A percentile compares a stretch with the other conserved stretches of the same genome.
These are phyloP conservation scores for Leccinum variicolor DNA, from an alignment of 768 basidiomycete genomes.

Conservation along the genomic window DNA sequence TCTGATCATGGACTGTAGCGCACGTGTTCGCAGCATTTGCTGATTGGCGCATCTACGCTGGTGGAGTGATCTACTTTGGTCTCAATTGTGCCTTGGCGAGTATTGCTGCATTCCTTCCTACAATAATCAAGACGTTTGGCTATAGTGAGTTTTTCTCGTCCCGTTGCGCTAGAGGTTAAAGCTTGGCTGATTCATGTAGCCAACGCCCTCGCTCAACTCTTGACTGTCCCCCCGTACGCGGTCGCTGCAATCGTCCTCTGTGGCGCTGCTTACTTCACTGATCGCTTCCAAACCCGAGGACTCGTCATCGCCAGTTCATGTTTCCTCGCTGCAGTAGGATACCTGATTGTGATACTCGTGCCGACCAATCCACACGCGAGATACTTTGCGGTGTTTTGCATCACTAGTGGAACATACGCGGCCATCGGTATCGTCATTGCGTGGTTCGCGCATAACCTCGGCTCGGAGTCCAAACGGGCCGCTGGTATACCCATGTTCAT, in stretches of 20 bases:
- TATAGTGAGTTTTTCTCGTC: constrained; percentile 47
- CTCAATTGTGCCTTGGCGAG: constrained; percentile 76
- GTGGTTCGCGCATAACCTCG: constrained; percentile 78
- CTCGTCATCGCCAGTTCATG: constrained; percentile 32
- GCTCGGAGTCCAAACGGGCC: constrained; percentile 75
- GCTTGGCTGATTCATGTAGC: neutral
- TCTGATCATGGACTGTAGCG: constrained; percentile 33
- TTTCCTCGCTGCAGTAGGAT: constrained; percentile 40
- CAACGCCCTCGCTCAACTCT: constrained; percentile 50
- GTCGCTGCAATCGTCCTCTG: constrained; percentile 65
- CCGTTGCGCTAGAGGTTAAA: neutral
- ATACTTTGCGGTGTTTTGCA: constrained; percentile 78
- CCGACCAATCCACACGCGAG: constrained; percentile 53
- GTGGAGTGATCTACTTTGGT: constrained; percentile 75
- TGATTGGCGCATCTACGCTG: constrained; percentile 71
- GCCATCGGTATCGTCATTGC: constrained; percentile 71
- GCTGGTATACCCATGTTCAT: constrained; percentile 77
- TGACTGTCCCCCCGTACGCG: constrained; percentile 82
- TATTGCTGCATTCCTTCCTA: constrained; percentile 79
- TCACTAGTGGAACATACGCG: constrained; percentile 75
- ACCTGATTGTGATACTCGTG: constrained; percentile 58
- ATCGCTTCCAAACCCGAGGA: constrained; percentile 62
- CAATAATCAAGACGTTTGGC: constrained; percentile 72
- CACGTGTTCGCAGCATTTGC: constrained; percentile 60
- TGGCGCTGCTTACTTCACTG: constrained; percentile 57